Evolutionary conservation across 2,329 filamentous ascomycete species (phyloP).

Genomic region (Fusarium buxicola): DNA sequence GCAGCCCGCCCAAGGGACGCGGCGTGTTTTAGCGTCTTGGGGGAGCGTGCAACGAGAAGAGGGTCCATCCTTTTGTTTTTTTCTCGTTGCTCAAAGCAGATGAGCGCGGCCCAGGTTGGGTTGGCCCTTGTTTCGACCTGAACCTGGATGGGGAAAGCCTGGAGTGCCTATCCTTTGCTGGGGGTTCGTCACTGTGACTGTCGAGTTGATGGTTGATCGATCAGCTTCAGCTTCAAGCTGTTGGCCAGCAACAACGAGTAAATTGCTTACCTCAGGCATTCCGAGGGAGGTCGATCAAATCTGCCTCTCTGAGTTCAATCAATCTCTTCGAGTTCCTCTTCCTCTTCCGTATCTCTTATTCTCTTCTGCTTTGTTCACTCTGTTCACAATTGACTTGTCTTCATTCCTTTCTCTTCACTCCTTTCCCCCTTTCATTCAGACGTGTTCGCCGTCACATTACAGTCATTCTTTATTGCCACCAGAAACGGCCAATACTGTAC

Average conservation of each 20-base stretch:
- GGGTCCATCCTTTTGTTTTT: conserved; percentile 27
- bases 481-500: conserved; percentile 3
- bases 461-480: conserved; percentile 12
- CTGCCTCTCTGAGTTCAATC: conserved; percentile 21
- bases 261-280: conserved; percentile 40
- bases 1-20: too few species aligned
- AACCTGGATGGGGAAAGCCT: neutral
- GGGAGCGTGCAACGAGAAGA: conserved; percentile 13
- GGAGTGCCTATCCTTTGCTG: conserved; percentile 2
- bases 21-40: conserved; percentile 35
- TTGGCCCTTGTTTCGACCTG: too few species aligned
- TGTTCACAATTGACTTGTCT: conserved; percentile 35
- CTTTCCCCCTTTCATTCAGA: conserved; percentile 3
- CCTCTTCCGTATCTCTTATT: conserved; percentile 5
- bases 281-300: conserved; percentile 34
- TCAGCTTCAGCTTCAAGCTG: conserved; percentile 27
- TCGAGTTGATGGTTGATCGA: too few species aligned
- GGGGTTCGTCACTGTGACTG: conserved; percentile 32
- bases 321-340: conserved; percentile 31
- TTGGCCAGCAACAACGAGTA: conserved; percentile 35
- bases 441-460: conserved; percentile 5
- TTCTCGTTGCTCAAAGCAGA: neutral
- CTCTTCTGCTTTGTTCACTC: conserved; percentile 6
- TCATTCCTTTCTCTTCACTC: conserved; percentile 35
- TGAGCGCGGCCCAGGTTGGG: neutral